Conservation (phyloP, 2,329 filamentous ascomycete genomes). For the Metarhizium humberi region DNA sequence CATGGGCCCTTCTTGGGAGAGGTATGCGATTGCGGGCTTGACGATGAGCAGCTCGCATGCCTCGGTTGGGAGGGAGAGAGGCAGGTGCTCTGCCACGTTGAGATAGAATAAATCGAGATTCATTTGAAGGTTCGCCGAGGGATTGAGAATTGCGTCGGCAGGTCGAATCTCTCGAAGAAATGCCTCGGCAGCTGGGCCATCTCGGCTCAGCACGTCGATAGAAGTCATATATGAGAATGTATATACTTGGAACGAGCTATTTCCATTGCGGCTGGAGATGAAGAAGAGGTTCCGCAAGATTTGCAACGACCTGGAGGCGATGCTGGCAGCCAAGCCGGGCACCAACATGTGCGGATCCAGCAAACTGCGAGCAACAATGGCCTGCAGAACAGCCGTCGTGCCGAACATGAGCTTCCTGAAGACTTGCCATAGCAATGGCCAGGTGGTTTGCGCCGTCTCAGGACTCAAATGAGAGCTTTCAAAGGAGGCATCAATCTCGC, state of each 20-base stretch:
- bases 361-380: constrained; percentile 57
- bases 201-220: constrained; percentile 71
- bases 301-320: constrained; percentile 64
- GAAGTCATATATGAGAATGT: constrained; percentile 74
- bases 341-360: constrained; percentile 39
- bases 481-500: constrained; percentile 59
- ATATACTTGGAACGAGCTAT: constrained; percentile 72
- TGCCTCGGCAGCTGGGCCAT: constrained; percentile 52
- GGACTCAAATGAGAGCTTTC: constrained; percentile 54
- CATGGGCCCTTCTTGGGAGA: constrained; percentile 38
- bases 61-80: constrained; percentile 55
- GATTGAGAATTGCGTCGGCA: constrained; percentile 20
- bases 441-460: constrained; percentile 56
- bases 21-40: constrained; percentile 64
- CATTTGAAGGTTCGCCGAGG: constrained; percentile 43
- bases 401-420: constrained; percentile 70
- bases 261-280: constrained; percentile 65
- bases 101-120: constrained; percentile 82
- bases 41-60: constrained; percentile 66
- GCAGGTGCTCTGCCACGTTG: constrained; percentile 77
- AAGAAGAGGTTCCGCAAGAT: constrained; percentile 73
- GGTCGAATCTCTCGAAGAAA: constrained; percentile 57
- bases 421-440: constrained; percentile 65
- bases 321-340: constrained; percentile 41
- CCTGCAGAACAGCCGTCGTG: constrained; percentile 63